These are phyloP conservation scores for Solanum chmielewskii DNA, from an alignment of 257 asterid species.

Conservation along the genomic window DNA sequence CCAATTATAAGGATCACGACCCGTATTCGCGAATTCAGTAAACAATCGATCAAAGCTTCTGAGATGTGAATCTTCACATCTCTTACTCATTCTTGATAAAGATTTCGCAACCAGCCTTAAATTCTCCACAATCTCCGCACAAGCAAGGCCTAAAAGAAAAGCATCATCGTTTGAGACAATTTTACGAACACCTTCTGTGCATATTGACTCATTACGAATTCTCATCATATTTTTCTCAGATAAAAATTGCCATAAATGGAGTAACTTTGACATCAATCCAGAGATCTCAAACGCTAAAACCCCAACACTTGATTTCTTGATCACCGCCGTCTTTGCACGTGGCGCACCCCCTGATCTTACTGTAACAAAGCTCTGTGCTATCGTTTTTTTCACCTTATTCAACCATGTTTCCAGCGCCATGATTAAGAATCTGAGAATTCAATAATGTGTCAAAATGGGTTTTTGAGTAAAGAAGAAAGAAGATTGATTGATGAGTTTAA, in stretches of 20 bases:
- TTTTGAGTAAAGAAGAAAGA: neutral
- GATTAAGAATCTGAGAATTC: neutral
- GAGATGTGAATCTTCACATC: slow-evolving; percentile 54
- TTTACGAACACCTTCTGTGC: slow-evolving; percentile 80
- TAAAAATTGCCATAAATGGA: slow-evolving; percentile 74
- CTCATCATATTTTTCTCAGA: slow-evolving; percentile 48
- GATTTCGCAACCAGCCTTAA: slow-evolving; percentile 44
- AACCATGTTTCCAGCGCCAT: slow-evolving; percentile 5
- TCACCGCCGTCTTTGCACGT: slow-evolving; percentile 4
- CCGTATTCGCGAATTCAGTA: slow-evolving; percentile 55
- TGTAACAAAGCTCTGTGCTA: slow-evolving; percentile 40
- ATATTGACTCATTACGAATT: slow-evolving; percentile 42
- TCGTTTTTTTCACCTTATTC: slow-evolving; percentile 25
- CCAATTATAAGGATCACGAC: slow-evolving; percentile 57
- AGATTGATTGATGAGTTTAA: neutral
- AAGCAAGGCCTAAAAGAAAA: slow-evolving; percentile 63
- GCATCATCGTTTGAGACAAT: slow-evolving; percentile 78
- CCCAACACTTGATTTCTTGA: slow-evolving; percentile 62
- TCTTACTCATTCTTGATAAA: slow-evolving; percentile 41
- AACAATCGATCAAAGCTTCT: slow-evolving; percentile 43
- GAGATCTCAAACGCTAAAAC: slow-evolving; percentile 81
- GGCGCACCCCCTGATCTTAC: slow-evolving; percentile 24
- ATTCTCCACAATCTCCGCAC: slow-evolving; percentile 72
- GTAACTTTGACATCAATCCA: slow-evolving; percentile 73
- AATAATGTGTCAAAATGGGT: neutral